phyloP scores from a whole-genome alignment of 1,284 basidiomycete genomes.

The Afroboletus lepidellus region DNA sequence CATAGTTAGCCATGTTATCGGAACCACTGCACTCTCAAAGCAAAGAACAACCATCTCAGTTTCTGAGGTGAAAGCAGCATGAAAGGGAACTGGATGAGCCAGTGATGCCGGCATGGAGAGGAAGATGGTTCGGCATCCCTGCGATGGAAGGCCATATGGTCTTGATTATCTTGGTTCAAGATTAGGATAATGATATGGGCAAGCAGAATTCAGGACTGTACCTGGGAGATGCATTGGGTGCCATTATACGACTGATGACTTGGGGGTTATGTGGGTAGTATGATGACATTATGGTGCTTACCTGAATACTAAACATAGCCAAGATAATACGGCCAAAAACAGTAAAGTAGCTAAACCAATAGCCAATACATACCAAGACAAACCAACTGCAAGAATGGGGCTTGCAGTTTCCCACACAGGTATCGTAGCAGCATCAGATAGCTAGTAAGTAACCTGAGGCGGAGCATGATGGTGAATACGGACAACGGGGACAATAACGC shows the following conservation, averaged over 20 bases:
- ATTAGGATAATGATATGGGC: neutral
- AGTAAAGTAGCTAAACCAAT: conserved; percentile 62
- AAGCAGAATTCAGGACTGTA: conserved; percentile 1
- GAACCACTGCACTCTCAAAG: conserved; percentile 60
- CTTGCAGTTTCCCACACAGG: conserved; percentile 47
- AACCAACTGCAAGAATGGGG: conserved; percentile 52
- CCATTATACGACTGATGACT: conserved; percentile 26
- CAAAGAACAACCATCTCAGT: conserved; percentile 60
- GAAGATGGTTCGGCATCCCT: conserved; percentile 53
- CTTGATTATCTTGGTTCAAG: conserved; percentile 48
- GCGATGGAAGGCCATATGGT: conserved; percentile 67
- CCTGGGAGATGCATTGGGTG: conserved; percentile 34
- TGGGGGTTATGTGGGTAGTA: neutral
- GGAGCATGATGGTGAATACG: neutral
- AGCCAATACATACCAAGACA: conserved; percentile 56
- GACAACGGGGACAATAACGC: conserved; percentile 24
- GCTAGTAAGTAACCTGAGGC: conserved; percentile 21
- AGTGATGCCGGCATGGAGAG: conserved; percentile 55
- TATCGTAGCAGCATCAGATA: conserved; percentile 44
- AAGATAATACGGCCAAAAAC: conserved; percentile 61
- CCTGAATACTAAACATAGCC: conserved; percentile 57
- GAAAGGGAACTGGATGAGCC: conserved; percentile 63
- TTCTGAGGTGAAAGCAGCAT: conserved; percentile 61
- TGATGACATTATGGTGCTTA: conserved; percentile 14
- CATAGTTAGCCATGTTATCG: conserved; percentile 55